Base-by-base conservation (phyloP, 2,329 filamentous ascomycete species). In the Alternaria burnsii region DNA sequence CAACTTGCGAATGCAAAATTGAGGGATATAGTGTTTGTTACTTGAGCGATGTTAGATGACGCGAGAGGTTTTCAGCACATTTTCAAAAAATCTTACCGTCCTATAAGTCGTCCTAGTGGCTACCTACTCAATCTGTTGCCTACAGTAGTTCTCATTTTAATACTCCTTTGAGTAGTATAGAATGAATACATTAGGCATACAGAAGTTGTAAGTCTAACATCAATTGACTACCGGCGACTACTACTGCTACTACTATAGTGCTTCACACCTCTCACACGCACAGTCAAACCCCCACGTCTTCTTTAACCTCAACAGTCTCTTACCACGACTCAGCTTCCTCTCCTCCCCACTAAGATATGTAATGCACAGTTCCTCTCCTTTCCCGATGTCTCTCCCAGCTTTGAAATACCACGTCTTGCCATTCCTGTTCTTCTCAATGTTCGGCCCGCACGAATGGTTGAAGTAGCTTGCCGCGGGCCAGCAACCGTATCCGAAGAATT, bases 271-370 rank as follows among this genome's bases (percentile, higher is more conserved):
- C 52, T 63, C 67, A 69, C 82, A 84, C 42, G 52, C 71, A 71
- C 82, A 84, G 7, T 77, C 73, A 71, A 84, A 84, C 0, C 78
- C 82, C 82, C 82, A 84, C 36, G 76, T 78, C 52, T 73, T 69
- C 59, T 69, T 73, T 68, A 83, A 66, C 46, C 72, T 72, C 58
- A 61, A 54, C 70, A 78, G 78, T 58, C 82, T 72, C 65, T 78
- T 75, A 3, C 58, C 69, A 6, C 77, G 62, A 43, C 66, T 70
- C 71, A 81, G 51, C 43, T 73, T 75, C 64, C 78, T 77, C 68
- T 83, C 82, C 64, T 83, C 82, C 8, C 81, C 81, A 28, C 82
- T 82, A 44, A 84, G 55, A 71, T 84, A 84, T 38, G 77, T 82
- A 61, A 84, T 84, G 57, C 79, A 82, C 63, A 83, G 66, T 69